Base-by-base conservation (phyloP, 805 yeast species). In the Yarrowia sp. region DNA sequence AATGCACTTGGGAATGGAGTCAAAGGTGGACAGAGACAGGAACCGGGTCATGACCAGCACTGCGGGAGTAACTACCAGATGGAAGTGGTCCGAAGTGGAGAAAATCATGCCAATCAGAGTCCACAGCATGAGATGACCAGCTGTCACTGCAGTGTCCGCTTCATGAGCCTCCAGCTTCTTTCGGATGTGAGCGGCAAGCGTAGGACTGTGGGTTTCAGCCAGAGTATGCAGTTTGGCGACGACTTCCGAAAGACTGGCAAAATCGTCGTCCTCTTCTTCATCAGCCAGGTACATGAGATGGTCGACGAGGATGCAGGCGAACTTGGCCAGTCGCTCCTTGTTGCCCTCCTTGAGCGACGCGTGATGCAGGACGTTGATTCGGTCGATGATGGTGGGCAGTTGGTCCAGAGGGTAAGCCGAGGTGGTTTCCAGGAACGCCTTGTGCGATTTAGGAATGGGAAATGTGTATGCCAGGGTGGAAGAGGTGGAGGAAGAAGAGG, bases 51-150 rank as follows among this genome's bases (percentile, higher is more conserved):
- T 86, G 46, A 91, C 78, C 40, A 95, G 84, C 38, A 86, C 79
- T 1, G 94, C 84, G 3, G 98, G 97, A 0, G 97, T 93, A 5
- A 88, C 93, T 12, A 95, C 89, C 69, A 92, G 82, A 80, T 95
- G 99, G 78, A 90, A 94, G 75, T 92, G 93, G 80, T 95, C 99
- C 0, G 99, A 95, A 0, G 98, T 92, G 0, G 99, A 93, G 75
- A 90, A 95, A 5, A 92, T 75, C 66, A 83, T 81, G 8, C 98
- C 98, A 68, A 93, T 82, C 6, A 92, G 73, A 0, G 87, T 81
- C 73, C 88, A 90, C 69, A 89, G 85, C 7, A 91, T 77, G 69
- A 92, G 77, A 74, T 92, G 97, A 0, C 85, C 79, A 60, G 78
- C 69, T 0, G 70, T 74, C 66, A 79, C 79, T 19, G 71, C 68